Conservation (phyloP, 768 basidiomycete genomes). For the Suillus lakei region DNA sequence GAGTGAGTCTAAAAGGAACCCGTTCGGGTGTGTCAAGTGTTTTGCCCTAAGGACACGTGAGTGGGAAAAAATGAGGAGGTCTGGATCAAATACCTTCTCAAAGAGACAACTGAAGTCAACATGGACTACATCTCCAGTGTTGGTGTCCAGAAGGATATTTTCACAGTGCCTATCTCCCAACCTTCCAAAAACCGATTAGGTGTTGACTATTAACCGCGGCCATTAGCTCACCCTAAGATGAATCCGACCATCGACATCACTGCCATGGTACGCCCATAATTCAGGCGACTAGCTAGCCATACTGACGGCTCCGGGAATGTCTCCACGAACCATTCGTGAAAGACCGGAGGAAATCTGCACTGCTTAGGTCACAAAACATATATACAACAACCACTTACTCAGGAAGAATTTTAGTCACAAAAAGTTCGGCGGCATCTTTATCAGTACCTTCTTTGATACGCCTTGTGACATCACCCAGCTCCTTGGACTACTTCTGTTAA, state of each 20-base stretch:
- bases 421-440: conserved; percentile 56
- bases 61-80: neutral
- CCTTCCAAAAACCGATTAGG: conserved; percentile 42
- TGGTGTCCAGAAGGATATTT: conserved; percentile 91
- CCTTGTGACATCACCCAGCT: conserved; percentile 52
- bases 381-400: conserved; percentile 44
- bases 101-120: conserved; percentile 99
- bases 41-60: conserved; percentile 58
- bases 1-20: conserved; percentile 94
- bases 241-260: conserved; percentile 99
- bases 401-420: conserved; percentile 57
- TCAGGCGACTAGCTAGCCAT: conserved; percentile 89
- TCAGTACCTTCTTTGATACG: conserved; percentile 56
- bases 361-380: neutral
- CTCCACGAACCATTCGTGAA: conserved; percentile 97
- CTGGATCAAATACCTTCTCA: conserved; percentile 68
- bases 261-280: conserved; percentile 87
- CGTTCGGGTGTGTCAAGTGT: conserved; percentile 85
- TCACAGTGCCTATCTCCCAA: conserved; percentile 97
- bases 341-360: conserved; percentile 77
- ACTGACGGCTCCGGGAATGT: conserved; percentile 96
- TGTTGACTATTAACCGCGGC: neutral
- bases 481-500: conserved; percentile 39
- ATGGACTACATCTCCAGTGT: conserved; percentile 90
- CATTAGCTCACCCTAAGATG: conserved; percentile 77